These are phyloP conservation scores for Bauhinia variegata DNA, from an alignment of 306 rosid species.

Conservation along the genomic window DNA sequence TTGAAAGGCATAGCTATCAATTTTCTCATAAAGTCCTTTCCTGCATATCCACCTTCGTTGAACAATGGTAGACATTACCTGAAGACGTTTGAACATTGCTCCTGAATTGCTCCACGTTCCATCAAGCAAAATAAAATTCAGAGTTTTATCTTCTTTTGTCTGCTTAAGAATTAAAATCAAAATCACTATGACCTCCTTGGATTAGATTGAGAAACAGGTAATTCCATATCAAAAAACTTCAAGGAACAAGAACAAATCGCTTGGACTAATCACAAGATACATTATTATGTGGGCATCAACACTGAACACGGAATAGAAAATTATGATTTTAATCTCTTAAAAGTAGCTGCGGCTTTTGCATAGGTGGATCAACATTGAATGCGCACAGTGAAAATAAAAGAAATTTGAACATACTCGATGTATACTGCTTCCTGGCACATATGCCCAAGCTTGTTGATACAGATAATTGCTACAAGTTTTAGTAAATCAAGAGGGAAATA, in stretches of 20 bases:
- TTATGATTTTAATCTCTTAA: conserved; percentile 11
- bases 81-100: conserved; percentile 91
- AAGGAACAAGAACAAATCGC: conserved; percentile 25
- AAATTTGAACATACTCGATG: conserved; percentile 14
- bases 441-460: neutral
- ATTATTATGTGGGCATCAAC: neutral
- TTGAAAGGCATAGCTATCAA: too few relatives aligned
- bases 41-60: too few relatives aligned
- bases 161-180: conserved; percentile 52
- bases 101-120: conserved; percentile 99
- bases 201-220: conserved; percentile 34
- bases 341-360: conserved; percentile 8
- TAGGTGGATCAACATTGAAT: conserved; percentile 6
- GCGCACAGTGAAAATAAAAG: neutral
- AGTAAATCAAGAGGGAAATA: conserved; percentile 17
- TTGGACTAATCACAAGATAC: conserved; percentile 4
- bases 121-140: conserved; percentile 88
- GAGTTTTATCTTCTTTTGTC: conserved; percentile 56
- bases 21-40: too few relatives aligned
- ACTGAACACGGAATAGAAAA: neutral
- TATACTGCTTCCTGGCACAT: conserved; percentile 11
- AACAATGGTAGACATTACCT: conserved; percentile 52
- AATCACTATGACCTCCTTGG: conserved; percentile 39
- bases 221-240: conserved; percentile 23
- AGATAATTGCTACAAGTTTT: conserved; percentile 6